Evolutionary conservation across 164 flowering plant species (phyloP), one percentile per base, ranked within the genome.

Genomic region (Cinnamomum micranthum): DNA sequence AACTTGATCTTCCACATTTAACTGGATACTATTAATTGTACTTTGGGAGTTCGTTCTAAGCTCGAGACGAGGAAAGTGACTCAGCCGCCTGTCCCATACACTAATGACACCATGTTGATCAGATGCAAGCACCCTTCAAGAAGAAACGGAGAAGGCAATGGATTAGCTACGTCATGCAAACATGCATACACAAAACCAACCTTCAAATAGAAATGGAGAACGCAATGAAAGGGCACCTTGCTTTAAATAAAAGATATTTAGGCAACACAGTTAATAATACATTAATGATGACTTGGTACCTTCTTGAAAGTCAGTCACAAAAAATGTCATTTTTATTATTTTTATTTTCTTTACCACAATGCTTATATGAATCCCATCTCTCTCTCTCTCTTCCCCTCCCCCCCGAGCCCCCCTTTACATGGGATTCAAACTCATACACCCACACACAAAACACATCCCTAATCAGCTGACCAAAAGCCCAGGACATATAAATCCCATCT

Each of bases 51-150:
- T 83, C 31, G 89, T 80, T 17, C 81, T 79, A 65, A 95, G 91
- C 81, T 89, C 90, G 72, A 91, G 85, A 78, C 88, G 85, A 74
- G 99, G 99, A 80, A 86, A 77, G 64, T 74, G 72, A 72, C 91
- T 82, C 20, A 35, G 77, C 86, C 98, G 84, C 81, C 97, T 86
- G 80, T 95, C 99, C 99, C 99, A 95, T 68, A 91, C 51, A 75
- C 82, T 83, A 71, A 95, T 76, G n/a, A 67, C 75, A 50, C 99
- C 97, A 77, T 71, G 65, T 23, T 85, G 76, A 84, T 89, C 95
- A 77, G 92, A 90, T 77, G 96, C 98, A 81, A 93, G 76, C 77
- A 93, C 66, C 87, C 99, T 95, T 70, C 72, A 70, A 10, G 15
- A 60, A 20, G 25, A 41, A 55, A 24, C 65, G 25, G 20, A 60